Evolutionary conservation across 208 protist genomes (phyloP), one percentile per base, ranked within the genome.

Genomic region (Blastocrithidia nonstop): DNA sequence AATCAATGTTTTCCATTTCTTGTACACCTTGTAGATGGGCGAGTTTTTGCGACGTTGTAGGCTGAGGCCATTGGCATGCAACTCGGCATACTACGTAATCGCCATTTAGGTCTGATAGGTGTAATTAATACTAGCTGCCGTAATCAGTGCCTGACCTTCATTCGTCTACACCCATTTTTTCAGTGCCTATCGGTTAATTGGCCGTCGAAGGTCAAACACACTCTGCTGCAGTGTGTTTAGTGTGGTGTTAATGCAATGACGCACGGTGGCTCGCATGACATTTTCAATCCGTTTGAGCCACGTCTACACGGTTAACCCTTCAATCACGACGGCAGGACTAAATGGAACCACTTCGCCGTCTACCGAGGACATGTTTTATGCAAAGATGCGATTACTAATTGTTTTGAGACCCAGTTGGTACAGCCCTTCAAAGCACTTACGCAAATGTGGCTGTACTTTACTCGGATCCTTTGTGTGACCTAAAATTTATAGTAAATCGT

Each of bases 401-500:
- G 63, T 61, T 44, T 83, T 82, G 28, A 97, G 67, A 19, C 86
- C 61, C 7, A 97, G 70, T 16, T 66, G 57, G 54, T 94, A 86
- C 15, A 98, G 74, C 8, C 79, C 95, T 54, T 98, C 94, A 61
- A 98, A 98, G 73, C 91, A 97, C 72, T 98, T 98, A 41, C 93
- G 87, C 32, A 98, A 59, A 61, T 98, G 95, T 25, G 80, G 79
- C 82, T 97, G 90, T 41, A 99, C 93, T 61, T 95, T 95, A 45
- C 75, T 54, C 1, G 96, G 96, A 41, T 99, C 95, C 42, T 95
- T 93, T 31, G 84, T 78, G 75, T 99, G 89, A 5, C 95, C 96
- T 4, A 99, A 71, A 42, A 98, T 98, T 74, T 98, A 94, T 15
- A 99, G 76, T 50, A 99, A 50, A 60, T 98, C 95, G 60, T 97